These are phyloP conservation scores for Blastobotrys americana DNA, from an alignment of 805 yeast genomes.

Conservation along the genomic window DNA sequence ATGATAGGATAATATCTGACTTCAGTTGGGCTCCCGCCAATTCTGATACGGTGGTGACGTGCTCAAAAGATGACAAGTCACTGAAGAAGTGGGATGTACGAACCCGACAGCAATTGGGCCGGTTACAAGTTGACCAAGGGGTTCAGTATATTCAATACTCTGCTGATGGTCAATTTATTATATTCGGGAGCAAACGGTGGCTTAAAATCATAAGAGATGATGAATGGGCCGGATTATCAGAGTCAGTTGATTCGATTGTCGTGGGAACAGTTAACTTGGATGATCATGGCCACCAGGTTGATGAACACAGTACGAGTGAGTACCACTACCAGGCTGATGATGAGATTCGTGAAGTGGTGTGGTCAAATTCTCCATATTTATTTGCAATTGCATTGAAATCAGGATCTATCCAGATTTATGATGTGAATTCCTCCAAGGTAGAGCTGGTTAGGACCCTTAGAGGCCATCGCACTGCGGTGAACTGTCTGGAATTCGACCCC, in stretches of 20 bases:
- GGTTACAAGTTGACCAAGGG: conserved; percentile 22
- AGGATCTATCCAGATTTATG: conserved; percentile 36
- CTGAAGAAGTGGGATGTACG: conserved; percentile 43
- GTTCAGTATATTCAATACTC: conserved; percentile 33
- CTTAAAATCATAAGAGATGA: background rate
- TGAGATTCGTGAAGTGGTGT: conserved; percentile 34
- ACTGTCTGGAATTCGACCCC: conserved; percentile 44
- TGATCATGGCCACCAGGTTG: background rate
- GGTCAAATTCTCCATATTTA: conserved; percentile 32
- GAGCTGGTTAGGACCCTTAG: conserved; percentile 21
- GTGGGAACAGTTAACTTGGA: conserved; percentile 35
- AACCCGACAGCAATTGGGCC: conserved; percentile 26
- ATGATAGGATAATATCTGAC: conserved; percentile 34
- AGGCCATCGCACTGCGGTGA: conserved; percentile 47
- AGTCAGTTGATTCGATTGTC: conserved; percentile 24
- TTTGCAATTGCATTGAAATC: conserved; percentile 42
- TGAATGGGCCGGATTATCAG: background rate
- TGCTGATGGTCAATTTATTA: conserved; percentile 40
- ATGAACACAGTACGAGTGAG: conserved; percentile 29
- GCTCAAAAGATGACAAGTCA: conserved; percentile 38
- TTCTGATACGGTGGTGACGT: conserved; percentile 42
- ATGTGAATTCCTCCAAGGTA: conserved; percentile 6
- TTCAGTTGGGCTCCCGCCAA: conserved; percentile 45
- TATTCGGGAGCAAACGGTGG: background rate
- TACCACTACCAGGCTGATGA: conserved; percentile 22